phyloP scores from a whole-genome alignment of 2,329 filamentous ascomycete species.

The Pestalotiopsis sp. region DNA sequence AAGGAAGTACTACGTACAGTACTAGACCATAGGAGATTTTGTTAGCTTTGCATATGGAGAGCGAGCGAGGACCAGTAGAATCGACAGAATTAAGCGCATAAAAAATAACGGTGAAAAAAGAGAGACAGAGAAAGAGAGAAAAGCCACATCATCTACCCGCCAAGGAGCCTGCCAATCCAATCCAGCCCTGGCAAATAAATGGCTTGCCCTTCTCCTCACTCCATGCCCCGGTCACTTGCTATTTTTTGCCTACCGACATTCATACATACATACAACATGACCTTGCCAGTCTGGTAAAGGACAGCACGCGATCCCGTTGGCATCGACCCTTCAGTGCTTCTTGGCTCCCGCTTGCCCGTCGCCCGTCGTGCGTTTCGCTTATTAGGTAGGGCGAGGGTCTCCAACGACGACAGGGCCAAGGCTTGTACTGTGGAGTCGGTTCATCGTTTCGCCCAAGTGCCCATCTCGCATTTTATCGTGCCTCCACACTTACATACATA shows the following conservation, averaged over 20 bases:
- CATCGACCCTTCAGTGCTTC: background rate
- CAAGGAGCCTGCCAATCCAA: background rate
- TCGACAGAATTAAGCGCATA: background rate
- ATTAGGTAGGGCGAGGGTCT: background rate
- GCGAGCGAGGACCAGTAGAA: background rate
- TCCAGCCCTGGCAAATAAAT: background rate
- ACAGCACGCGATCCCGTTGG: background rate
- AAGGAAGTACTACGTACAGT: background rate
- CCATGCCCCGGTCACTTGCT: background rate
- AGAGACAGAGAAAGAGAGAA: background rate
- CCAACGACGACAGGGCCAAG: background rate
- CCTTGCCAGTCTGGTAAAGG: background rate
- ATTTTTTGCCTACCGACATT: background rate
- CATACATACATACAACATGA: background rate
- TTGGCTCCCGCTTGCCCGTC: background rate
- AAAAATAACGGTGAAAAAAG: background rate
- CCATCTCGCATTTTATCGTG: background rate
- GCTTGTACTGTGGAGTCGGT: background rate
- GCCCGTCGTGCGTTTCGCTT: background rate
- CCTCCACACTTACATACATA: background rate
- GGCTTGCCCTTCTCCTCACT: background rate
- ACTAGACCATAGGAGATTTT: background rate
- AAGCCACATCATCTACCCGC: background rate
- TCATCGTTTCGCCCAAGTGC: background rate
- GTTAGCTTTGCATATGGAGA: background rate